Evolutionary conservation across 352 stramenopile species (phyloP), one percentile per base, ranked within the genome.

Genomic region (Plasmopara viticola): DNA sequence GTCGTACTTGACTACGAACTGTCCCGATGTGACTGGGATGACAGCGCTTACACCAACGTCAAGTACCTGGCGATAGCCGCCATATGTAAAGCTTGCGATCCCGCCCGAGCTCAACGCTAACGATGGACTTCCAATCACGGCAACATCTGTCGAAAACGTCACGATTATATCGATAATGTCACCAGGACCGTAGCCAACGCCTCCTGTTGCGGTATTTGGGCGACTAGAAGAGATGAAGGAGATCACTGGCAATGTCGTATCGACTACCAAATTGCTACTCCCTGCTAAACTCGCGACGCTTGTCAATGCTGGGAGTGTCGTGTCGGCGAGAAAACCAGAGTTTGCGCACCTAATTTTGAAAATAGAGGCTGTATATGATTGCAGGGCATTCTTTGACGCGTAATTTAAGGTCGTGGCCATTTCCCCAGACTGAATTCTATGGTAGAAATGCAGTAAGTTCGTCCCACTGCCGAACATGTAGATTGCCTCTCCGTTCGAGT

Each of bases 81-180:
- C 63, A 12, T 78, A 78, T 0, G 68, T 76, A 49, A 91, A 83
- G 0, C 18, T 57, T 2, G 79, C 81, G 1, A 48, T 64, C 0
- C 73, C 70, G 7, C 67, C 72, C 0, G 78, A 81, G 25, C 79
- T 87, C 0, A 92, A 44, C 0, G 46, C 12, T 9, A 92, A 44
- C 0, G 56, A 71, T 2, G 78, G 76, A 13, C 56, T 44, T 0
- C 74, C 80, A 2, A 56, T 39, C 2, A 91, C 73, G 4, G 52
- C 29, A 1, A 95, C 67, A 14, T 84, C 72, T 2, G 58, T 64
- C 0, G 82, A 86, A 34, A 87, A 93, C 14, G 63, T 51, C 14
- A 91, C 78, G 3, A 72, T 57, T 18, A 95, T 61, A 15, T 89
- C 67, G 17, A 95, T 56, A 8, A 86, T 67, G 37, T 92, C 80